A percentile compares a stretch with the other conserved stretches of the same genome.
These are phyloP conservation scores for Fibroporia radiculosa DNA, from an alignment of 768 basidiomycete species.

Conservation along the genomic window DNA sequence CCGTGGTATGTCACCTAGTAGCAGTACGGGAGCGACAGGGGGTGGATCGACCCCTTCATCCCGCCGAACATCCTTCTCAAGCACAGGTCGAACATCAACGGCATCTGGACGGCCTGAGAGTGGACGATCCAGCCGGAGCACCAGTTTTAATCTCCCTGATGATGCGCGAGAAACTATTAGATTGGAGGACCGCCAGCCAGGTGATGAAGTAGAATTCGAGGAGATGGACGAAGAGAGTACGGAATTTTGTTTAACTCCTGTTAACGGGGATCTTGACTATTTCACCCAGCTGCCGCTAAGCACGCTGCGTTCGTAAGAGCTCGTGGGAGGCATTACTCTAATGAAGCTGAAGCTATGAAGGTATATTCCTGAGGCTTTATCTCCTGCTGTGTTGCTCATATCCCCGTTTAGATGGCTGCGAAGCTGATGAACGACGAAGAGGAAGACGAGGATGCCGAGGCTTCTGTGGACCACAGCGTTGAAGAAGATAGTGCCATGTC, in stretches of 20 bases:
- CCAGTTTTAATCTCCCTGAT: constrained; percentile 73
- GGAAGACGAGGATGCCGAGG: constrained; percentile 22
- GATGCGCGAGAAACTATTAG: constrained; percentile 58
- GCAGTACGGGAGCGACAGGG: constrained; percentile 35
- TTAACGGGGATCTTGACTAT: too few relatives aligned
- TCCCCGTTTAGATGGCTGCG: constrained; percentile 46
- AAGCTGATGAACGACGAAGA: constrained; percentile 54
- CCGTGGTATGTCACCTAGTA: constrained; percentile 35
- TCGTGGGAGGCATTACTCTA: constrained; percentile 80
- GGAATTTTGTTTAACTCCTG: constrained; percentile 20
- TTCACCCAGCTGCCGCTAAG: constrained; percentile 62
- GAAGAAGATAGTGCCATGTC: constrained; percentile 17
- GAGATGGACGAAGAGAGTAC: constrained; percentile 87
- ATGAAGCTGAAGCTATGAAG: constrained; percentile 92
- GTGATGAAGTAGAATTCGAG: constrained; percentile 61
- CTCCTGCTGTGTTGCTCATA: constrained; percentile 4
- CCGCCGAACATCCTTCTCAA: constrained; percentile 68
- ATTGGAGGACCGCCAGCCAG: constrained; percentile 31
- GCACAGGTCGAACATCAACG: constrained; percentile 43
- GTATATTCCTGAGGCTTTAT: constrained; percentile 27
- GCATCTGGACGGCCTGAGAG: constrained; percentile 53
- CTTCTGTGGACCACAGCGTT: constrained; percentile 12
- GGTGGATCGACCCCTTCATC: constrained; percentile 63
- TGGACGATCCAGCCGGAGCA: constrained; percentile 66
- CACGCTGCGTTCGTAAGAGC: constrained; percentile 78